Percentiles rank a stretch among this genome's conserved stretches.
Conservation (phyloP, 805 yeast species). For the Candida broadrunensis region DNA sequence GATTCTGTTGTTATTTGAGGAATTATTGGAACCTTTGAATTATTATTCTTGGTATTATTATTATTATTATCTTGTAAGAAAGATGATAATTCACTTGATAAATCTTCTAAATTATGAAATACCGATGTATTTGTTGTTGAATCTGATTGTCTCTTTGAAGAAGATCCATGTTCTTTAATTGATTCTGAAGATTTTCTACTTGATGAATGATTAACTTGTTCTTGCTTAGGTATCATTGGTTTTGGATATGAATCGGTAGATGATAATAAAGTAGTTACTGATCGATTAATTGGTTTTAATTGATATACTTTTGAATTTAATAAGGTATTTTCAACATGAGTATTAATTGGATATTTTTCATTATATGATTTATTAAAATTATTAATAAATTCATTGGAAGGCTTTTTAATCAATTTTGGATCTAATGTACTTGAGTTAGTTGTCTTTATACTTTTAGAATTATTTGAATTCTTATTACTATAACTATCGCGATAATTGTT, state of each 20-base stretch:
- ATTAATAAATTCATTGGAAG: conserved; percentile 5
- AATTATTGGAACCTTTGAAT: background rate
- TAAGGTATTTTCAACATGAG: conserved; percentile 6
- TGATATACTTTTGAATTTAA: conserved; percentile 18
- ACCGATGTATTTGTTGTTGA: conserved; percentile 26
- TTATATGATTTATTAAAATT: conserved; percentile 20
- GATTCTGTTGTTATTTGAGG: background rate
- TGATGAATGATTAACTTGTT: background rate
- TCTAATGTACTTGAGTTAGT: background rate
- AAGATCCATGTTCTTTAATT: background rate
- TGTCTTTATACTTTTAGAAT: background rate
- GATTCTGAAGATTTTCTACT: conserved; percentile 1
- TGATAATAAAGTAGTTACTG: conserved; percentile 28
- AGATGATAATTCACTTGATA: conserved; percentile 22
- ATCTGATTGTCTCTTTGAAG: conserved; percentile 13
- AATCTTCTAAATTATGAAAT: conserved; percentile 23
- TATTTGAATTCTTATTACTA: background rate
- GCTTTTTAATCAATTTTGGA: background rate
- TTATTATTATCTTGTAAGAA: conserved; percentile 11
- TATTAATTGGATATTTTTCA: conserved; percentile 7
- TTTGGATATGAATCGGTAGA: conserved; percentile 13
- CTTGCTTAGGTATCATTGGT: conserved; percentile 7
- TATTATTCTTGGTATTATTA: background rate
- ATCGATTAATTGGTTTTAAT: conserved; percentile 29
- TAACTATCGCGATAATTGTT: background rate